These are phyloP conservation scores for Lichtheimia corymbifera DNA, from an alignment of 371 early-diverging fungal genomes.

Conservation along the genomic window DNA sequence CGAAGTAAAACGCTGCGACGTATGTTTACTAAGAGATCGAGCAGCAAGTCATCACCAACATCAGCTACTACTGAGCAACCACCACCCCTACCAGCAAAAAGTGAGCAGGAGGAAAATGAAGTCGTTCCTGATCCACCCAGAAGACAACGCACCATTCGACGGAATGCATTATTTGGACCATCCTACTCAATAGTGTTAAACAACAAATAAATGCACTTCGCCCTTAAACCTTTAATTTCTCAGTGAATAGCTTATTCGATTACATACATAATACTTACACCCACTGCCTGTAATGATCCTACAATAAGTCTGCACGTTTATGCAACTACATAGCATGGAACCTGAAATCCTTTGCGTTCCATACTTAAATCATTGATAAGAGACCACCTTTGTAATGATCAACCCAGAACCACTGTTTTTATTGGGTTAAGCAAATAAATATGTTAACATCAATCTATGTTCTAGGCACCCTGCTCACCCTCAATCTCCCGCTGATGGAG, in stretches of 20 bases:
- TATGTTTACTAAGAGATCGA: constrained; percentile 8
- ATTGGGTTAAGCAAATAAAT: too few species aligned
- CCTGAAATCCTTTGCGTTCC: too few species aligned
- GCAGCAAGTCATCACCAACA: not conserved
- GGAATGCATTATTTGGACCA: constrained; percentile 17
- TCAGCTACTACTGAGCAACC: not conserved
- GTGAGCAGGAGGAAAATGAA: constrained; percentile 9
- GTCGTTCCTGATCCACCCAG: not conserved
- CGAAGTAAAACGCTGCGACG: constrained; percentile 9
- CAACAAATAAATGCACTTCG: not conserved
- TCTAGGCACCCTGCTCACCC: too few species aligned
- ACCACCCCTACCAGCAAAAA: not conserved
- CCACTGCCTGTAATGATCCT: too few species aligned
- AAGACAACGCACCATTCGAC: constrained; percentile 10
- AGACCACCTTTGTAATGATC: too few species aligned
- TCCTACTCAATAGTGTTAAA: not conserved
- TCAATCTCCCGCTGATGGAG: too few species aligned
- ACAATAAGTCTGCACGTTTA: not conserved
- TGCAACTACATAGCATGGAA: not conserved
- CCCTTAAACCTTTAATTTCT: too few species aligned
- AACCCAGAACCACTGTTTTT: too few species aligned
- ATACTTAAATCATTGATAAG: too few species aligned
- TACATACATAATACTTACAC: too few species aligned
- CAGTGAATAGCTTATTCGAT: too few species aligned
- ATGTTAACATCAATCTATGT: too few species aligned